phyloP scores from a whole-genome alignment of 2,329 filamentous ascomycete species.

The Bertia moriformis region DNA sequence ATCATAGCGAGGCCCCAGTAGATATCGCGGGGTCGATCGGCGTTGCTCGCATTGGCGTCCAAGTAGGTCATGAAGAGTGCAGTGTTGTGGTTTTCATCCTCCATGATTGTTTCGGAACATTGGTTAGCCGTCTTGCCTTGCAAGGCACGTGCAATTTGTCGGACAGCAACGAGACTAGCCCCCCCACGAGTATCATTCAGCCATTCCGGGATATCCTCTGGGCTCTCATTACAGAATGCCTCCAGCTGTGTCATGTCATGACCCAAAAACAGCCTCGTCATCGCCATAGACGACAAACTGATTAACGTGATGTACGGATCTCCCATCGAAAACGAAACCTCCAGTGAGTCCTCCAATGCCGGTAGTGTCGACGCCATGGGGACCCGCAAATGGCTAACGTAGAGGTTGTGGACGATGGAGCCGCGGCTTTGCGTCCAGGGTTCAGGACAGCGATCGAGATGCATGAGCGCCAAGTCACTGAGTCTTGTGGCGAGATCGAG shows the following conservation, averaged over 20 bases:
- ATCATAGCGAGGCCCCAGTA: constrained; percentile 33
- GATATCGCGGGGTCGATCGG: constrained; percentile 35
- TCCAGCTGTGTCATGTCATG: constrained; percentile 43
- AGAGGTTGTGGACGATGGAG: constrained; percentile 39
- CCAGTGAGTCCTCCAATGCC: constrained; percentile 35
- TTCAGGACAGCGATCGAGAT: constrained; percentile 35
- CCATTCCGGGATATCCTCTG: constrained; percentile 43
- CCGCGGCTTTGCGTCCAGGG: constrained; percentile 38
- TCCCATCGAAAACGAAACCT: constrained; percentile 37
- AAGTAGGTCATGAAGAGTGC: constrained; percentile 29
- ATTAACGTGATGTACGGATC: constrained; percentile 42
- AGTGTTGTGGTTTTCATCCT: constrained; percentile 35
- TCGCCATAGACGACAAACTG: constrained; percentile 41
- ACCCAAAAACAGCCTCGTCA: constrained; percentile 37
- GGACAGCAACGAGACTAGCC: constrained; percentile 33
- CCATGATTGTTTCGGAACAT: constrained; percentile 30
- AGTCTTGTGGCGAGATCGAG: constrained; percentile 35
- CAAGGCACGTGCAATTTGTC: constrained; percentile 40
- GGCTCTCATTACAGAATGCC: constrained; percentile 35
- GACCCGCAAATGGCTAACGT: constrained; percentile 42
- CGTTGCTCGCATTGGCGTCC: constrained; percentile 25
- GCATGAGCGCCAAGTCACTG: constrained; percentile 31
- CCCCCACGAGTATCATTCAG: constrained; percentile 40
- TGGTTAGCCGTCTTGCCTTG: constrained; percentile 42
- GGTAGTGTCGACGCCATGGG: constrained; percentile 34